phyloP scores from a whole-genome alignment of 305 asterid species.

The Stenogyne calaminthoides region DNA sequence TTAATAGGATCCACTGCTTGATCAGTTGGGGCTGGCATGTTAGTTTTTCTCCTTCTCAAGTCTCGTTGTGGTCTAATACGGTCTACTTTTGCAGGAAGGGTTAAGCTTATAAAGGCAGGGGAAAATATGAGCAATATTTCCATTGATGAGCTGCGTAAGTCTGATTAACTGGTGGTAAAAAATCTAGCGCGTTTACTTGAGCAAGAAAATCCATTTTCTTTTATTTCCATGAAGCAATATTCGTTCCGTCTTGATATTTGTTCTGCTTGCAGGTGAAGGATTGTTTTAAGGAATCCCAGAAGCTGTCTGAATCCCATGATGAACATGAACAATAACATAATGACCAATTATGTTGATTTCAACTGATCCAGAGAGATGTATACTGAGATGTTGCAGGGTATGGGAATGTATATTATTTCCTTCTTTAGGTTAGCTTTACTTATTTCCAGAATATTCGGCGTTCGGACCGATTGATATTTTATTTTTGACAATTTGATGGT shows the following conservation, averaged over 20 bases:
- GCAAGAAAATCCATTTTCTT: conserved; percentile 1
- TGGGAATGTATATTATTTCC: conserved; percentile 33
- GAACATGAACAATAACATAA: conserved; percentile 12
- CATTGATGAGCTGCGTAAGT: conserved; percentile 84
- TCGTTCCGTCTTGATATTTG: background rate
- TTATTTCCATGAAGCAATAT: background rate
- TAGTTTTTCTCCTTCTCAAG: background rate
- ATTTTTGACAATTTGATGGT: background rate
- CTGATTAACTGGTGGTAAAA: conserved; percentile 6
- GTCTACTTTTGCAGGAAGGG: conserved; percentile 57
- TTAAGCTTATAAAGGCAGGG: conserved; percentile 68
- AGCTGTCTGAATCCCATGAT: conserved; percentile 14
- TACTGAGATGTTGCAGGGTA: background rate
- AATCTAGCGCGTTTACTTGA: background rate
- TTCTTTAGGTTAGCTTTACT: background rate
- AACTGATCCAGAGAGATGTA: conserved; percentile 24
- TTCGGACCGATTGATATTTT: background rate
- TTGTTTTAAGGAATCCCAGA: conserved; percentile 41
- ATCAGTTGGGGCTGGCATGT: background rate
- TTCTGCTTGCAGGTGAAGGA: conserved; percentile 68
- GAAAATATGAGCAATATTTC: conserved; percentile 54
- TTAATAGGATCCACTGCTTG: background rate
- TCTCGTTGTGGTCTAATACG: conserved; percentile 23
- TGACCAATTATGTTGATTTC: conserved; percentile 30
- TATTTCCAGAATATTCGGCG: background rate